Conservation (phyloP, 441 rosid genomes). For the Biscutella laevigata region DNA sequence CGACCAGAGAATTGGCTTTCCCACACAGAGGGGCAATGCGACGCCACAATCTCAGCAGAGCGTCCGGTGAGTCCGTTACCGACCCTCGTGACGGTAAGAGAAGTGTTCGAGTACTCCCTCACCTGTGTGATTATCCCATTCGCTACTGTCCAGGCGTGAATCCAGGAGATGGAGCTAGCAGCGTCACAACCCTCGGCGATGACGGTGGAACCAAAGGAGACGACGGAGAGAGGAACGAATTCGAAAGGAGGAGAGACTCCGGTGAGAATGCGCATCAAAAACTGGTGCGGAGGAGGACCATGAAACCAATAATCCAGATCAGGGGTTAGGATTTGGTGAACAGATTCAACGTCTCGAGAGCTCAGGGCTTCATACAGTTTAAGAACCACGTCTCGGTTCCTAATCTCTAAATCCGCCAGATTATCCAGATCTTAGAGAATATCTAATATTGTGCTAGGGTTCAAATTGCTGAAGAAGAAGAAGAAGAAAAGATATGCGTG, state of each 20-base stretch:
- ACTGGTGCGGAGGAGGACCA: slow-evolving; percentile 91
- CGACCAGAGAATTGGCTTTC: slow-evolving; percentile 64
- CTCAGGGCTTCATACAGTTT: slow-evolving; percentile 70
- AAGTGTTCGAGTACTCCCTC: slow-evolving; percentile 47
- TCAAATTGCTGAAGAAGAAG: not conserved
- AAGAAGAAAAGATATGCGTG: not conserved
- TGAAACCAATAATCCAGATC: slow-evolving; percentile 98
- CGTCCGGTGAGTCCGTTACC: slow-evolving; percentile 27
- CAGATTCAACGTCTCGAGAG: slow-evolving; percentile 62
- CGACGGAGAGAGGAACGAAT: slow-evolving; percentile 44
- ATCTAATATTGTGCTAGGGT: not conserved
- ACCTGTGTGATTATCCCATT: slow-evolving; percentile 62
- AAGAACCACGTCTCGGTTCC: slow-evolving; percentile 66
- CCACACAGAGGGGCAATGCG: slow-evolving; percentile 65
- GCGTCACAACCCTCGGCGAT: slow-evolving; percentile 52
- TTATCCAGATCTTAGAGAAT: slow-evolving; percentile 55
- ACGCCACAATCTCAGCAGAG: slow-evolving; percentile 30
- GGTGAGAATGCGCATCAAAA: slow-evolving; percentile 86
- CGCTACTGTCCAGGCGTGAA: slow-evolving; percentile 64
- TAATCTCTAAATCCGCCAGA: slow-evolving; percentile 40
- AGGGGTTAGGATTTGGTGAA: slow-evolving; percentile 57
- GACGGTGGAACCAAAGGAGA: slow-evolving; percentile 45
- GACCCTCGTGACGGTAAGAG: slow-evolving; percentile 42
- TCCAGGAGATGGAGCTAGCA: slow-evolving; percentile 42
- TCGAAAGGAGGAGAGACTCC: slow-evolving; percentile 44